phyloP scores from a whole-genome alignment of 2,329 filamentous ascomycete species.

The Cercospora zeae-maydis region DNA sequence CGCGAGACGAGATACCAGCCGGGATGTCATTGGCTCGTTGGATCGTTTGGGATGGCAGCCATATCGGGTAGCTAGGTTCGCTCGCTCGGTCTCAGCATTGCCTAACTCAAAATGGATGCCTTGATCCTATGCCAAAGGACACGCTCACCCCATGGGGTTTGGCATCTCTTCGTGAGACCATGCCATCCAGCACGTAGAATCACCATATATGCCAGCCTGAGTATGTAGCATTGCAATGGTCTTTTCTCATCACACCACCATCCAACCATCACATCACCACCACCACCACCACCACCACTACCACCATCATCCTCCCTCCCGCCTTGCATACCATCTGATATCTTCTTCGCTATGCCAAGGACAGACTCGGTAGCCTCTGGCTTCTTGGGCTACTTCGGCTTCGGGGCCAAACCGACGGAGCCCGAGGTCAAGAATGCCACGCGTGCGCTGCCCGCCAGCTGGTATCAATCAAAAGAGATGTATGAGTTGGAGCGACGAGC shows the following conservation, averaged over 20 bases:
- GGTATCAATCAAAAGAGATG: conserved; percentile 45
- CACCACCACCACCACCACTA: too few species aligned
- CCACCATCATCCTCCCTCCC: not conserved
- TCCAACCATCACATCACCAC: not conserved
- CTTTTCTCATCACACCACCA: conserved; percentile 1
- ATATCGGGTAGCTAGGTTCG: conserved; percentile 15
- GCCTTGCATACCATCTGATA: not conserved
- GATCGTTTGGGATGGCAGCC: not conserved
- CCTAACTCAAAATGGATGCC: conserved; percentile 8
- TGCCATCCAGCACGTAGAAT: not conserved
- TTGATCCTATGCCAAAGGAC: conserved; percentile 11
- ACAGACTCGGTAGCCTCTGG: conserved; percentile 16
- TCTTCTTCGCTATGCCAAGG: conserved; percentile 2
- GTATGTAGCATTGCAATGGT: not conserved
- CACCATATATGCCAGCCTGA: conserved; percentile 16
- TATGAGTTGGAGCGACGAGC: conserved; percentile 47
- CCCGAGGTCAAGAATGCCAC: conserved; percentile 33
- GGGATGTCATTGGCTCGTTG: not conserved
- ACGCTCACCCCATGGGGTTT: conserved; percentile 18
- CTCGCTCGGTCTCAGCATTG: conserved; percentile 9
- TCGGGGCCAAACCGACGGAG: conserved; percentile 30
- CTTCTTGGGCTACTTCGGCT: conserved; percentile 38
- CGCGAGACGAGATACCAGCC: conserved; percentile 4
- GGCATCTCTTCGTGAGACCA: conserved; percentile 11
- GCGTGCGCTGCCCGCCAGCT: conserved; percentile 43